Conservation (phyloP, 305 asterid genomes). For the Fraxinus floribunda region DNA sequence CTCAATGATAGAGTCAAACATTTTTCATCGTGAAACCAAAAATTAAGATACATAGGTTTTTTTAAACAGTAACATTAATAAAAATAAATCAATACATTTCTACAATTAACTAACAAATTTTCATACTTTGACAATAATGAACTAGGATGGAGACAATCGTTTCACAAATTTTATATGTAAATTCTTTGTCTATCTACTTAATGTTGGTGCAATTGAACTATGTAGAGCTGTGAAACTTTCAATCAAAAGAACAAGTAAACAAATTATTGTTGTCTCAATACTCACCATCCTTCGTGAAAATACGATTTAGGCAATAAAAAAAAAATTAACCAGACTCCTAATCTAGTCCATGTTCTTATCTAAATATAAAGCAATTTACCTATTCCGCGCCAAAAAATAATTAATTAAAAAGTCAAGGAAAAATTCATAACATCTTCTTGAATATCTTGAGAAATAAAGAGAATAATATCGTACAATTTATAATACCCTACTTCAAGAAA, state of each 20-base stretch:
- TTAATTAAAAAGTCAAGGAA: background rate
- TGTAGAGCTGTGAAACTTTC: background rate
- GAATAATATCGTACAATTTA: background rate
- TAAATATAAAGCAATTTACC: background rate
- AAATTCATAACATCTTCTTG: background rate
- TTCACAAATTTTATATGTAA: too few species aligned
- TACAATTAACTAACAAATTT: too few species aligned
- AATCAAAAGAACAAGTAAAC: too few species aligned
- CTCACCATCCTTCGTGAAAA: background rate
- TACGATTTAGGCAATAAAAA: too few species aligned
- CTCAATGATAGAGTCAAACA: too few species aligned
- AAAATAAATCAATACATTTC: too few species aligned
- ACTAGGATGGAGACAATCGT: too few species aligned
- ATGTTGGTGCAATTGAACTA: background rate
- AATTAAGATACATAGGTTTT: too few species aligned
- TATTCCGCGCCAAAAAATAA: background rate
- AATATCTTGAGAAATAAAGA: background rate
- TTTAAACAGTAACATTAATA: too few species aligned
- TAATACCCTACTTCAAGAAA: background rate
- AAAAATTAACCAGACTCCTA: background rate
- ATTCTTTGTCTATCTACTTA: too few species aligned
- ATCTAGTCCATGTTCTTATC: background rate
- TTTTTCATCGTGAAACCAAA: too few species aligned
- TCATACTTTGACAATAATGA: too few species aligned
- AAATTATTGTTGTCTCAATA: background rate